These are phyloP conservation scores for Rhizopogon salebrosus DNA, from an alignment of 768 basidiomycete species.

Conservation along the genomic window DNA sequence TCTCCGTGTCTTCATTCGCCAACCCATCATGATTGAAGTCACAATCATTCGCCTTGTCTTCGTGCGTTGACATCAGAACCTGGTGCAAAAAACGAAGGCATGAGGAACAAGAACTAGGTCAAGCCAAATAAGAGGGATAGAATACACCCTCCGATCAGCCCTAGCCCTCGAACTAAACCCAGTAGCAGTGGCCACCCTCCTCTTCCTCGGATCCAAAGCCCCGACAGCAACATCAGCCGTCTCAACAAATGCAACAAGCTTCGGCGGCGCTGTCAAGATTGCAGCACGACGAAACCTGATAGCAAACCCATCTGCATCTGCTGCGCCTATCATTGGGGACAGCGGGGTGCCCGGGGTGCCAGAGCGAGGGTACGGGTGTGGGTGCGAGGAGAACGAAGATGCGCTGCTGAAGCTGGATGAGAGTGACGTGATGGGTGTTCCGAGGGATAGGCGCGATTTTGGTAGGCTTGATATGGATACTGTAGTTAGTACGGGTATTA, in stretches of 20 bases:
- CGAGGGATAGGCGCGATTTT: constrained; percentile 41
- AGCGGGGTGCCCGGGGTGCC: constrained; percentile 31
- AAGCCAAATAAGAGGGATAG: constrained; percentile 1
- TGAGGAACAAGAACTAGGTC: not conserved
- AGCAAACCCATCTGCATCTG: constrained; percentile 31
- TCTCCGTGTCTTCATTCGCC: not conserved
- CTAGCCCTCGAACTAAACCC: constrained; percentile 81
- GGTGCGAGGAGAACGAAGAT: no score
- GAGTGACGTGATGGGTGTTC: constrained; percentile 35
- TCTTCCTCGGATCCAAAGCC: constrained; percentile 79
- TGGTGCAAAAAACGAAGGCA: constrained; percentile 20
- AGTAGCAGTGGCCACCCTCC: constrained; percentile 82
- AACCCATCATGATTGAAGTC: no score
- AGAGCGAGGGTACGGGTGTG: no score
- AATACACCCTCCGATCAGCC: constrained; percentile 72
- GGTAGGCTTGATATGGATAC: constrained; percentile 25
- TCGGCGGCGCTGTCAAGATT: constrained; percentile 79
- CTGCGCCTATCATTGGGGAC: constrained; percentile 21
- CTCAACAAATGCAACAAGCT: constrained; percentile 75
- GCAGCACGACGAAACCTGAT: constrained; percentile 64
- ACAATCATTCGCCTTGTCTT: constrained; percentile 59
- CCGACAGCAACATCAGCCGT: constrained; percentile 89
- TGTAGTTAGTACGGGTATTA: not conserved
- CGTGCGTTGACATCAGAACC: constrained; percentile 84
- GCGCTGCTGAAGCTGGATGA: constrained; percentile 19